Conservation (phyloP, 495 filamentous ascomycete genomes). For the Penicillium cinerascens region DNA sequence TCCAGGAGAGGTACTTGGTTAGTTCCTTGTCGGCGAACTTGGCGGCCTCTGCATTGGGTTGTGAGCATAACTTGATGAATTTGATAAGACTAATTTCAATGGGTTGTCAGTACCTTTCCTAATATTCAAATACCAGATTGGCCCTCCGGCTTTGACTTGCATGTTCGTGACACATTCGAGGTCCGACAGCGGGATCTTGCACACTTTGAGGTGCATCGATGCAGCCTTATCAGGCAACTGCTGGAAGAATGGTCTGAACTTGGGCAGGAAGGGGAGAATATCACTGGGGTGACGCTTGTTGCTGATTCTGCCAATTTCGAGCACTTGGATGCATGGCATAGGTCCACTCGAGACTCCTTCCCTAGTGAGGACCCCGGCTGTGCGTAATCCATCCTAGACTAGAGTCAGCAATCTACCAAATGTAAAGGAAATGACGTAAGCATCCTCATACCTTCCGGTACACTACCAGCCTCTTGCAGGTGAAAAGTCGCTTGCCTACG, state of each 20-base stretch:
- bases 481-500: slow-evolving; percentile 75
- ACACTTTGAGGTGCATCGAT: slow-evolving; percentile 60
- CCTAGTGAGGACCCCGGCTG: slow-evolving; percentile 71
- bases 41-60: slow-evolving; percentile 27
- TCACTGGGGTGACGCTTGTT: slow-evolving; percentile 69
- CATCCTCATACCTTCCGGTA: slow-evolving; percentile 52
- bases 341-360: slow-evolving; percentile 63
- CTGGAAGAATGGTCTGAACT: slow-evolving; percentile 58
- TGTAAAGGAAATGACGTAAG: background rate
- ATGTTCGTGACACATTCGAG: slow-evolving; percentile 79
- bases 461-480: slow-evolving; percentile 68
- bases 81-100: background rate
- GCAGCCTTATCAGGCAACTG: slow-evolving; percentile 51
- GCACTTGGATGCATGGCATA: slow-evolving; percentile 66
- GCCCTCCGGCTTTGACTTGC: slow-evolving; percentile 56
- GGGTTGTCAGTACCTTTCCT: slow-evolving; percentile 35
- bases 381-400: slow-evolving; percentile 67
- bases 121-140: slow-evolving; percentile 43
- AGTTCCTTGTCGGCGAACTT: slow-evolving; percentile 60
- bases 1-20: slow-evolving; percentile 63
- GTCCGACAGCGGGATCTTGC: slow-evolving; percentile 65
- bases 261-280: slow-evolving; percentile 71
- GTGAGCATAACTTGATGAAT: slow-evolving; percentile 9
- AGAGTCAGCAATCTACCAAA: slow-evolving; percentile 13
- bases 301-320: slow-evolving; percentile 64